Evolutionary conservation across 306 rosid species (phyloP).

Genomic region (Crotalaria pallida): DNA sequence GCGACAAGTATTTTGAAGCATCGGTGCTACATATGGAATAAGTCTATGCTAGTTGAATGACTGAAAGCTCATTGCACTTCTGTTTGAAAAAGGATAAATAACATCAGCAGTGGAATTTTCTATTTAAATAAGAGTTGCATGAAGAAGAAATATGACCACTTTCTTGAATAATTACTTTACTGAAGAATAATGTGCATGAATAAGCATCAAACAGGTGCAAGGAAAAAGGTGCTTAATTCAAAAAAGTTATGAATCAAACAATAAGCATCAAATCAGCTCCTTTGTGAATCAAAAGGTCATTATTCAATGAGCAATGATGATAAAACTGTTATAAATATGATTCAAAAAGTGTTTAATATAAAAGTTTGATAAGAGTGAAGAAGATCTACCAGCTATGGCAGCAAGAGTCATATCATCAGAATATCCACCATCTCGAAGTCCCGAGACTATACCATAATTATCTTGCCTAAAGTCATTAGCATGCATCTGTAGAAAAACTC

Average conservation of each 20-base stretch:
- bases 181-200: not conserved
- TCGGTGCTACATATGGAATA: too few relatives aligned
- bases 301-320: not conserved
- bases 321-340: not conserved
- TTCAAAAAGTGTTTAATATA: not conserved
- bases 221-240: not conserved
- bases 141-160: not conserved
- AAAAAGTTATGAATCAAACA: too few relatives aligned
- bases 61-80: not conserved
- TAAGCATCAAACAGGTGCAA: not conserved
- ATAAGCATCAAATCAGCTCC: not conserved
- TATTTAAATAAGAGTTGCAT: not conserved
- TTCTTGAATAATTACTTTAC: not conserved
- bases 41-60: not conserved
- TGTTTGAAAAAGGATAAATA: not conserved
- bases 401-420: conserved; percentile 99
- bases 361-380: not conserved
- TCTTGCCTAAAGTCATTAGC: conserved; percentile 85
- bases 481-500: conserved; percentile 74
- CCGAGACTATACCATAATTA: conserved; percentile 73
- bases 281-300: not conserved
- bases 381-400: conserved; percentile 72
- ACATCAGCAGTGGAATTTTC: not conserved
- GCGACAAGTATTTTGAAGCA: too few relatives aligned
- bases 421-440: conserved; percentile 89